Base-by-base conservation (phyloP, 1,139 yeast species). In the Yamadazyma dushanensis region DNA sequence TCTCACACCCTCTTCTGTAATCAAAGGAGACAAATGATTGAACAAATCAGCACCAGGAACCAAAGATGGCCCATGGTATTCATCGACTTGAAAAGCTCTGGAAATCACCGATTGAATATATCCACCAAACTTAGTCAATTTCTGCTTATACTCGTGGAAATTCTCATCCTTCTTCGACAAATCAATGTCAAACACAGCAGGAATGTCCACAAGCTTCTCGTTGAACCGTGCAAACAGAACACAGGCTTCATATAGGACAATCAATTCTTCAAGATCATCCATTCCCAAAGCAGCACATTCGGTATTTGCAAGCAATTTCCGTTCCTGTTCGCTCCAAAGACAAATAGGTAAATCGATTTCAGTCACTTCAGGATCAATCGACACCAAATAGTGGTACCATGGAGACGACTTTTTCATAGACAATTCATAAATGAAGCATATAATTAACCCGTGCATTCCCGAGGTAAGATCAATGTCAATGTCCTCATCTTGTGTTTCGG, bases 1-100 rank as follows among this genome's bases (percentile, higher is more conserved):
- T 2, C 29, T 4, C 2, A 41, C 35, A 3, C 25, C 31, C 16
- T 35, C 33, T 6, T 45, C 47, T 4, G 37, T 46, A 2, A 48
- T 8, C 44, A 39, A 32, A 2, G 66, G 70, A 8, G 73, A 72
- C 26, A 76, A 63, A 54, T 88, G 96, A 48, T 89, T 89, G 62
- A 89, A 89, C 33, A 90, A 63, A 57, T 90, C 96, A 0, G 96
- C 97, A 11, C 90, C 90, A 0, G 97, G 96, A 20, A 89, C 96
- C 41, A 90, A 63, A 0, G 85, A 86, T 26, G 83, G 70, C 18
- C 81, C 85, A 49, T 83, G 86, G 54, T 62, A 88, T 32, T 70
- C 72, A 55, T 90, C 97, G 14, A 90, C 79, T 36, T 80, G 81
- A 54, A 89, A 88, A 1, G 90, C 89, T 40, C 96, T 70, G 1